phyloP scores from a whole-genome alignment of 2,329 filamentous ascomycete species.

The Penicillium sp. region DNA sequence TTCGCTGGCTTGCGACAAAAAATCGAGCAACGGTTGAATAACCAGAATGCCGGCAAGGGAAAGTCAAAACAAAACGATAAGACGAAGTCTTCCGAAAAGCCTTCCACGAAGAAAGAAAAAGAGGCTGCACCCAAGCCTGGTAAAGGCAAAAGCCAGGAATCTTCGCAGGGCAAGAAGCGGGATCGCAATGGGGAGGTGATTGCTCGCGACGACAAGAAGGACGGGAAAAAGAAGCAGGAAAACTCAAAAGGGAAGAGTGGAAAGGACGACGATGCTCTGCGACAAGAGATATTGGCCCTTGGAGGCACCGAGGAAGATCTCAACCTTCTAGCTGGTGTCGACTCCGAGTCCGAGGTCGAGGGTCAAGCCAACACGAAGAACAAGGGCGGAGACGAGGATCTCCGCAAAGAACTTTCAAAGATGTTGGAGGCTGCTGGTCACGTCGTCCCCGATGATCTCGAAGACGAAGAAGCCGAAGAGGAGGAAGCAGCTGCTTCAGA shows the following conservation, averaged over 20 bases:
- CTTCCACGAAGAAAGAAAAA: constrained; percentile 27
- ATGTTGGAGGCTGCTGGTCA: constrained; percentile 36
- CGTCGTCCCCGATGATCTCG: constrained; percentile 32
- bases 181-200: constrained; percentile 45
- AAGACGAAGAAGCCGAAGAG: constrained; percentile 28
- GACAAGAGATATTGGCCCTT: constrained; percentile 43
- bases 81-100: constrained; percentile 13
- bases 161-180: constrained; percentile 41
- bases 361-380: constrained; percentile 22
- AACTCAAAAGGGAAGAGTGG: constrained; percentile 18
- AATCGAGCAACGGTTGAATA: constrained; percentile 39
- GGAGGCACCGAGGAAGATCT: constrained; percentile 48
- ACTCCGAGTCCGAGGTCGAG: constrained; percentile 46
- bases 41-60: constrained; percentile 27
- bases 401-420: constrained; percentile 39
- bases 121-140: constrained; percentile 13
- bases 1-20: constrained; percentile 40
- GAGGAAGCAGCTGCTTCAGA: constrained; percentile 31
- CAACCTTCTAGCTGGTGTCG: constrained; percentile 41
- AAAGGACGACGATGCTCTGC: constrained; percentile 29
- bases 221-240: constrained; percentile 17
- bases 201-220: constrained; percentile 30
- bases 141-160: constrained; percentile 24
- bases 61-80: constrained; percentile 30
- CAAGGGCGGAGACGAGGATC: constrained; percentile 29